Percentiles rank a stretch among this genome's conserved stretches.
Evolutionary conservation across 768 basidiomycete species (phyloP).

Genomic region (Kwoniella dendrophila): DNA sequence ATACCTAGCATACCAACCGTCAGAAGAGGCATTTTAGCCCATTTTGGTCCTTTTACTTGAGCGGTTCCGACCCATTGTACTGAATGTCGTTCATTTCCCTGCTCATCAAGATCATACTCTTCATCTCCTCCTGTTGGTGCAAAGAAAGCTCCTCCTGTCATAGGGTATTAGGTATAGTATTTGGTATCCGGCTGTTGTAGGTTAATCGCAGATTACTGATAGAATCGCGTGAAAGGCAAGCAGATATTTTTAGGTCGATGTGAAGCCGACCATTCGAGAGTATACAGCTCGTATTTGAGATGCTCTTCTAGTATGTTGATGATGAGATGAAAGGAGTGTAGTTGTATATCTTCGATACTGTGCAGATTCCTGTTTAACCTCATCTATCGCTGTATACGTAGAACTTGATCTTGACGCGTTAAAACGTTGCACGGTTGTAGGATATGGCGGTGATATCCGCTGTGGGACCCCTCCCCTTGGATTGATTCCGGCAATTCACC

Average conservation of each 20-base stretch:
- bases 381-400: too few species aligned
- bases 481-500: slow-evolving; percentile 14
- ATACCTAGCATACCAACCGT: slow-evolving; percentile 81
- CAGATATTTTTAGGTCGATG: too few species aligned
- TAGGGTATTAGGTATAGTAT: slow-evolving; percentile 14
- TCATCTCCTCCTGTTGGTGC: slow-evolving; percentile 55
- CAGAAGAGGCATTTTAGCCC: slow-evolving; percentile 57
- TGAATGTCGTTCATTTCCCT: slow-evolving; percentile 55
- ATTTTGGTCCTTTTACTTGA: slow-evolving; percentile 53
- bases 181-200: too few species aligned
- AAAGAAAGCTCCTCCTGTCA: slow-evolving; percentile 49
- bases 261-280: too few species aligned
- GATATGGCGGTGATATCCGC: slow-evolving; percentile 10
- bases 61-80: slow-evolving; percentile 55
- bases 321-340: slow-evolving; percentile 18
- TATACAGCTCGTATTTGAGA: too few species aligned
- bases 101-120: slow-evolving; percentile 78
- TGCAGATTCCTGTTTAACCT: too few species aligned
- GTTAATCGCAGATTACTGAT: too few species aligned
- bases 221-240: too few species aligned
- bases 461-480: slow-evolving; percentile 1
- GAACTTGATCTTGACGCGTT: background rate
- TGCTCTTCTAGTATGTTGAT: too few species aligned
- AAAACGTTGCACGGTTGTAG: background rate
- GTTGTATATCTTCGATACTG: too few species aligned